A percentile compares a stretch with the other conserved stretches of the same genome.
Evolutionary conservation across 2,329 filamentous ascomycete genomes (phyloP).

Genomic region (Apiospora aurea): DNA sequence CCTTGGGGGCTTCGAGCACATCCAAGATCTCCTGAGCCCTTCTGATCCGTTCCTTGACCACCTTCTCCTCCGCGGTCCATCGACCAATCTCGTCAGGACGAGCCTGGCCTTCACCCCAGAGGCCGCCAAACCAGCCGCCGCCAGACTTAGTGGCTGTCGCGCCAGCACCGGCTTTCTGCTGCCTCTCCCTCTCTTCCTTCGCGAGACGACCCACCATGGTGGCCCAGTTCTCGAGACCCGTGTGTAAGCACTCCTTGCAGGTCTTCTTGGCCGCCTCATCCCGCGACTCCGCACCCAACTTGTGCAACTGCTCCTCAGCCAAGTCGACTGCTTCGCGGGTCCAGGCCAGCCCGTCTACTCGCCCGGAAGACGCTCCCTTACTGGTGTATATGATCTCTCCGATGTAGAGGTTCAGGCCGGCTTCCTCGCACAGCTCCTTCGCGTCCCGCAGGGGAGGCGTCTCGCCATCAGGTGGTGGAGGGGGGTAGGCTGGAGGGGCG

Average conservation of each 20-base stretch:
- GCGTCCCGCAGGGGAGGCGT: constrained; percentile 69
- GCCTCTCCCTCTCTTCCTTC: constrained; percentile 52
- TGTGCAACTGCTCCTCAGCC: constrained; percentile 72
- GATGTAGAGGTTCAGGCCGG: constrained; percentile 86
- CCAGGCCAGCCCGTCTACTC: constrained; percentile 83
- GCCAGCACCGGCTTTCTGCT: constrained; percentile 37
- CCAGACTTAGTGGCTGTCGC: constrained; percentile 26
- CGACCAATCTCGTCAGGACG: constrained; percentile 50
- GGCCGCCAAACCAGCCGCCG: constrained; percentile 46
- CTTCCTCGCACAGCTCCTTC: constrained; percentile 80
- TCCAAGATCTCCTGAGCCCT: constrained; percentile 61
- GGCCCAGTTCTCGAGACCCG: constrained; percentile 82
- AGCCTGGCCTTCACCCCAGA: constrained; percentile 47
- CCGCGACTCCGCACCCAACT: constrained; percentile 41
- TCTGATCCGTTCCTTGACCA: constrained; percentile 59
- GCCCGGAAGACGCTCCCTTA: constrained; percentile 48
- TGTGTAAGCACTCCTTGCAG: constrained; percentile 79
- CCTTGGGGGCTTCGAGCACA: constrained; percentile 49
- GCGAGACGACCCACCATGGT: constrained; percentile 77
- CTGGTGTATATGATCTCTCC: constrained; percentile 88
- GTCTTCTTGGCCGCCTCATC: constrained; percentile 57
- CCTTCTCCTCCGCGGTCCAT: constrained; percentile 62
- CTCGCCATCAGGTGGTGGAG: constrained; percentile 74
- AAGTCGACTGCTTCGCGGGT: constrained; percentile 86
- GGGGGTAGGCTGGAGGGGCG: constrained; percentile 70